These are phyloP conservation scores for Cyberlindnera samutprakarnensis DNA, from an alignment of 805 yeast species.

Conservation along the genomic window DNA sequence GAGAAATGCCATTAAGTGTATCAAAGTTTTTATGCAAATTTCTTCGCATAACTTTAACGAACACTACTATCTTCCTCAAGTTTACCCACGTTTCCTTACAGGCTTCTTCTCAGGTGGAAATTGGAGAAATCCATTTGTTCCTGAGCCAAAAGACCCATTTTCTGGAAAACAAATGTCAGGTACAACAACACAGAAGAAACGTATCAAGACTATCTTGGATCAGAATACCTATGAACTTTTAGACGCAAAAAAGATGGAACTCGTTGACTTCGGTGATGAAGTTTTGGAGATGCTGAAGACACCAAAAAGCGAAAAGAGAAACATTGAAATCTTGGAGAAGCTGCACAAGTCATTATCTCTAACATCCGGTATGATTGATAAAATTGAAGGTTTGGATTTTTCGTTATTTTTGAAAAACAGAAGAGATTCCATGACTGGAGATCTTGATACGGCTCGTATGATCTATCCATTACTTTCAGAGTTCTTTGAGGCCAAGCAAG, in stretches of 20 bases:
- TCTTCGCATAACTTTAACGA: conserved; percentile 22
- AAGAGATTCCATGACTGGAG: conserved; percentile 3
- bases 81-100: conserved; percentile 60
- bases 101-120: conserved; percentile 73
- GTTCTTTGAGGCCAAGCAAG: conserved; percentile 68
- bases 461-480: conserved; percentile 44
- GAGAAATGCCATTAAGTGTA: conserved; percentile 23
- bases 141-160: conserved; percentile 25
- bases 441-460: conserved; percentile 20
- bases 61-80: conserved; percentile 41
- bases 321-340: conserved; percentile 44
- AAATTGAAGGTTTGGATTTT: conserved; percentile 55
- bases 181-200: conserved; percentile 15
- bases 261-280: conserved; percentile 33
- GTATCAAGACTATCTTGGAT: conserved; percentile 42
- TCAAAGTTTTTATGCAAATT: conserved; percentile 23
- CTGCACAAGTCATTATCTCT: conserved; percentile 46
- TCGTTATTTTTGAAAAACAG: conserved; percentile 34
- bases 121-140: conserved; percentile 64
- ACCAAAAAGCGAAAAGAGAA: conserved; percentile 32
- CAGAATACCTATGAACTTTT: conserved; percentile 37
- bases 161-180: conserved; percentile 19
- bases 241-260: conserved; percentile 28
- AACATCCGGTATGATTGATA: conserved; percentile 41
- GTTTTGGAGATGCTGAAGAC: conserved; percentile 34